These are phyloP conservation scores for Prunus persica DNA, from an alignment of 306 rosid species.

Conservation along the genomic window Prunus_persica_NCBIv2 NC_034015.1:21198501-21199000, in stretches of 20 bases:
- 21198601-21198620: neutral
- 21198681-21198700: conserved; percentile 89
- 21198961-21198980: conserved; percentile 82
- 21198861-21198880: conserved; percentile 87
- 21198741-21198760: conserved; percentile 96
- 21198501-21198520: conserved; percentile 51
- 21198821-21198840: conserved; percentile 93
- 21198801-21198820: conserved; percentile 88
- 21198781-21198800: conserved; percentile 89
- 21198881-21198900: conserved; percentile 99
- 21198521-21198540: conserved; percentile 7
- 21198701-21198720: conserved; percentile 98
- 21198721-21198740: conserved; percentile 80
- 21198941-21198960: conserved; percentile 98
- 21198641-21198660: neutral
- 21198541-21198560: neutral
- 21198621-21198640: neutral
- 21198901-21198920: conserved; percentile 99
- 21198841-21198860: conserved; percentile 94
- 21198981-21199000: conserved; percentile 86
- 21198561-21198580: neutral
- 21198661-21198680: conserved; percentile 89
- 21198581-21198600: neutral
- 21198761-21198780: conserved; percentile 99
- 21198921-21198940: conserved; percentile 99